phyloP scores from a whole-genome alignment of 345 rosid genomes.

The Chamaenerion angustifolium region DNA sequence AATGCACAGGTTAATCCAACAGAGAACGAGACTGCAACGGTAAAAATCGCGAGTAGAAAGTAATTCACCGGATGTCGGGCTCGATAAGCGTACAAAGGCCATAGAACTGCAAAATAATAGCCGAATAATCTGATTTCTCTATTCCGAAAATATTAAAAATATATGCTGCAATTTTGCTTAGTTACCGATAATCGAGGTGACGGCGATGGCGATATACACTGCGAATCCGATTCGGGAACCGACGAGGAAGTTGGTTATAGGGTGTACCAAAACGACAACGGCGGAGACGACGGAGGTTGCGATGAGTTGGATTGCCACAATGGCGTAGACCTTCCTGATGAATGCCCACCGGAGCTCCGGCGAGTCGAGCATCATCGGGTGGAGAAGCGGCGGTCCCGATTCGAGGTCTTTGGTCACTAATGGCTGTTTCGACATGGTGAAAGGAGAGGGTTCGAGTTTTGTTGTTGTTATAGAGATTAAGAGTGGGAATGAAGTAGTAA shows the following conservation, averaged over 20 bases:
- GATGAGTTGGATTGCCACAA: slow-evolving; percentile 32
- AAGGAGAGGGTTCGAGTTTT: too few species aligned
- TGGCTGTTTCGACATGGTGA: too few species aligned
- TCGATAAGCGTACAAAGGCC: slow-evolving; percentile 70
- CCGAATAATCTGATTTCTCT: too few species aligned
- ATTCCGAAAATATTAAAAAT: too few species aligned
- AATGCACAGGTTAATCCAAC: slow-evolving; percentile 87
- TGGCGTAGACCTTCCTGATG: slow-evolving; percentile 42
- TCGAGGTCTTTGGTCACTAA: slow-evolving; percentile 2
- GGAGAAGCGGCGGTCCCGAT: background rate
- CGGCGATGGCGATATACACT: slow-evolving; percentile 18
- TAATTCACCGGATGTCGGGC: slow-evolving; percentile 87
- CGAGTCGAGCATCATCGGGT: slow-evolving; percentile 20
- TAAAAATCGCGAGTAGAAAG: slow-evolving; percentile 62
- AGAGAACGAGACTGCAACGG: slow-evolving; percentile 53
- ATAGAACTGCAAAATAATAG: slow-evolving; percentile 35
- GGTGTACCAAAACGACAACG: slow-evolving; percentile 20
- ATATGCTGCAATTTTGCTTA: too few species aligned
- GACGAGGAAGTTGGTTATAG: slow-evolving; percentile 28
- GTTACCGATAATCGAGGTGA: slow-evolving; percentile 28
- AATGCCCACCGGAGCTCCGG: slow-evolving; percentile 60
- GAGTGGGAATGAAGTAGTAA: too few species aligned
- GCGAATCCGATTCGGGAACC: slow-evolving; percentile 20
- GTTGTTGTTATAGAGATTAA: too few species aligned
- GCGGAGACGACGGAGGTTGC: slow-evolving; percentile 29